Evolutionary conservation across 768 basidiomycete genomes (phyloP).

Genomic region (Crepidotus variabilis): DNA sequence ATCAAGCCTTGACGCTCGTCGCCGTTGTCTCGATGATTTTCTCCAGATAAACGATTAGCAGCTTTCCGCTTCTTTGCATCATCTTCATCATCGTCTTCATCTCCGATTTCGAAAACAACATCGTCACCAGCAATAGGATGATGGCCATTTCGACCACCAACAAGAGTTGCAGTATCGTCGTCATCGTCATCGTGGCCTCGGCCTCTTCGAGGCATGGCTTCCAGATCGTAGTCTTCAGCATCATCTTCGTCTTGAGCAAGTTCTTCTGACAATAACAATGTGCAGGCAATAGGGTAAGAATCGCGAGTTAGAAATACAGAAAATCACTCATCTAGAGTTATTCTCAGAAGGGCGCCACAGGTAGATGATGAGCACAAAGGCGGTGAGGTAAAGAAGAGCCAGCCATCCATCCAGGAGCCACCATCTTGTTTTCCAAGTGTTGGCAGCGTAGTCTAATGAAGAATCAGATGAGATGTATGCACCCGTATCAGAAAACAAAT

Average conservation of each 20-base stretch:
- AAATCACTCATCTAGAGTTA: conserved; percentile 73
- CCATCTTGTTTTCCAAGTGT: conserved; percentile 89
- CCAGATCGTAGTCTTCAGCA: conserved; percentile 89
- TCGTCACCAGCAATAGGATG: conserved; percentile 55
- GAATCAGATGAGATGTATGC: conserved; percentile 3
- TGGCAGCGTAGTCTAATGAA: conserved; percentile 79
- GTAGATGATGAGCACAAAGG: conserved; percentile 79
- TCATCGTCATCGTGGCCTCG: conserved; percentile 54
- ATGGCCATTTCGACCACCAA: conserved; percentile 52
- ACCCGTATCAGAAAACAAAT: conserved; percentile 11
- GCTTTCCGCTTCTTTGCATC: conserved; percentile 47
- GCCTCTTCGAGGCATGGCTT: conserved; percentile 60
- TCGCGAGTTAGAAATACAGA: conserved; percentile 10
- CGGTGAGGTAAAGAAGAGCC: conserved; percentile 78
- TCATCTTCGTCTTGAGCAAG: conserved; percentile 92
- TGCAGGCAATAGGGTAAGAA: conserved; percentile 33
- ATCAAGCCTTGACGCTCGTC: conserved; percentile 71
- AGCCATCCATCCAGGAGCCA: conserved; percentile 96
- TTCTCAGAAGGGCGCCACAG: conserved; percentile 92
- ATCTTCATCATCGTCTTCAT: conserved; percentile 74
- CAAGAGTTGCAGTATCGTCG: conserved; percentile 69
- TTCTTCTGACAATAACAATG: conserved; percentile 95
- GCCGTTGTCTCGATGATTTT: conserved; percentile 41
- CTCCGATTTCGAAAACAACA: conserved; percentile 90
- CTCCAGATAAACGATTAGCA: conserved; percentile 38